Base-by-base conservation (phyloP, 2,329 filamentous ascomycete species). In the Hymenoscyphus fraxineus region DNA sequence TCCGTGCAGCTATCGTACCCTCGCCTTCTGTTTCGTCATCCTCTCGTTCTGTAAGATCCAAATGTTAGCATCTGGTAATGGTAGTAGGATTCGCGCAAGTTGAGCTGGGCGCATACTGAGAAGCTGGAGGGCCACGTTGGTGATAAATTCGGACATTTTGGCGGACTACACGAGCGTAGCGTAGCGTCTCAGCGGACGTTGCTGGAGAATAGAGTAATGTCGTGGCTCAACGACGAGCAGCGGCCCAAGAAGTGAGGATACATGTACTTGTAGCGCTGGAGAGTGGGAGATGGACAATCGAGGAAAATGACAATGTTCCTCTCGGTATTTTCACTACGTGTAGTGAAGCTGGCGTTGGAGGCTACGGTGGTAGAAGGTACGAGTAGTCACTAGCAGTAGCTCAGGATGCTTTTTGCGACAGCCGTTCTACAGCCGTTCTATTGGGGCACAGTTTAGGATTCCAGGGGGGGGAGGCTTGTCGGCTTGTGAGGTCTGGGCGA, bases 141-240 rank as follows among this genome's bases (percentile, higher is more conserved):
- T 72, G 35, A 76, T 65, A 7, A 68, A 64, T 35, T 72, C 69
- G 61, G 73, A 73, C 66, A 72, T 70, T 56, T 64, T 70, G 66
- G 64, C 60, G n/a, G 59, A 31, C 47, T 32, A 2, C 15, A 15
- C 2, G 19, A 7, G 38, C 19, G 58, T 35, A 7, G 38, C 19
- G 58, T 35, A 16, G 31, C 32, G 16, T 31, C 27, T 60, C 54
- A 58, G 60, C 47, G 44, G 38, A n/a, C 16, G 31, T 41, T 41
- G 35, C 59, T 61, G 39, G 39, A 40, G 35, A 47, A 62, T 22
- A 58, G 54, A 32, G 65, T 62, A 54, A 66, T 68, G 65, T 66
- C 60, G 68, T 70, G 60, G 73, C 74, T 74, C 73, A 70, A 67
- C 64, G 64, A 70, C 69, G 73, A 75, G 74, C 74, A 71, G 67